Conservation (phyloP, 2,329 filamentous ascomycete genomes). For the Knufia petricola region DNA sequence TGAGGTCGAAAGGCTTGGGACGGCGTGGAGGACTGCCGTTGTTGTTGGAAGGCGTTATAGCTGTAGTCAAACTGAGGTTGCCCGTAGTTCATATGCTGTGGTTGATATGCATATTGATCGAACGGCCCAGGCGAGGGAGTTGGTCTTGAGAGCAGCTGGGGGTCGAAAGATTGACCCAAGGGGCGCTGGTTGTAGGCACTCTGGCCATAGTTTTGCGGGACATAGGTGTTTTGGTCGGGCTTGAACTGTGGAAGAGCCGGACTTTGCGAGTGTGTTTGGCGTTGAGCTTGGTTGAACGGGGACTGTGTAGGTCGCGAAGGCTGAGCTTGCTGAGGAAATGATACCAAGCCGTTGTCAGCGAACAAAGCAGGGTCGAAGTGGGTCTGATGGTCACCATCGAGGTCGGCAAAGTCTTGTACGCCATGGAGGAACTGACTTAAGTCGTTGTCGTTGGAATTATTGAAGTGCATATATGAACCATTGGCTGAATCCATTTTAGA, state of each 20-base stretch:
- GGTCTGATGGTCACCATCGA: not conserved
- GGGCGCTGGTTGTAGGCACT: conserved; percentile 15
- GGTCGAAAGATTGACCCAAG: conserved; percentile 17
- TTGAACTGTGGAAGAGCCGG: conserved; percentile 19
- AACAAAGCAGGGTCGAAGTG: conserved; percentile 20
- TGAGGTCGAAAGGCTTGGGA: conserved; percentile 26
- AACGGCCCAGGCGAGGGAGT: conserved; percentile 11
- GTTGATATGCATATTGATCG: conserved; percentile 8
- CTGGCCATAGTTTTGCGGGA: conserved; percentile 16
- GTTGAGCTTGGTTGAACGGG: conserved; percentile 14
- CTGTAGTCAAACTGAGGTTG: conserved; percentile 15
- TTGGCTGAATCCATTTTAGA: conserved; percentile 5
- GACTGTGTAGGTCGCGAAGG: conserved; percentile 12
- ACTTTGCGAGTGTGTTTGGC: conserved; percentile 16
- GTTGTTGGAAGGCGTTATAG: conserved; percentile 14
- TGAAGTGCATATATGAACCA: conserved; percentile 18
- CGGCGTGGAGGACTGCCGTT: conserved; percentile 16
- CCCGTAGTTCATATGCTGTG: conserved; percentile 9
- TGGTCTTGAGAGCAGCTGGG: conserved; percentile 13
- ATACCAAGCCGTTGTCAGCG: conserved; percentile 12
- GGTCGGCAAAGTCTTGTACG: not conserved
- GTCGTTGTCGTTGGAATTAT: conserved; percentile 16
- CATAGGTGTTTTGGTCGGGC: conserved; percentile 12
- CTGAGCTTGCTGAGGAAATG: conserved; percentile 16
- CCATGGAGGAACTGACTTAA: conserved; percentile 13